Base-by-base conservation (phyloP, 2,329 filamentous ascomycete genomes). In the Thielaviopsis punctulata region DNA sequence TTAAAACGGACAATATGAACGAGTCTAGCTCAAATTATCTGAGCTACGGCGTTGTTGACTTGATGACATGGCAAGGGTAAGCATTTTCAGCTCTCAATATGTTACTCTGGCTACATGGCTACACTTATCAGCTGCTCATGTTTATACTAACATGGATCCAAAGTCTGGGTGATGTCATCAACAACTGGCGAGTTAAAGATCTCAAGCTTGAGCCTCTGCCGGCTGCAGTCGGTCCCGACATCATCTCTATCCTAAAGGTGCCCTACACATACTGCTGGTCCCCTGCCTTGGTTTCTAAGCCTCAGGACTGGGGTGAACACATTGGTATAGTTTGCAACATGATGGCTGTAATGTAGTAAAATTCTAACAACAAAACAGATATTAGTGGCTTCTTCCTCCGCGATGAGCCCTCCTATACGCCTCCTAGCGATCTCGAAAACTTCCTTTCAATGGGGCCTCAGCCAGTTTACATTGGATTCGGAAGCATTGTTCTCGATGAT, bases 231-330 rank as follows among this genome's bases (percentile, higher is more conserved):
- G 89, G 85, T 2, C 87, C 89, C 8, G 85, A 84, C 3, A 76
- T 94, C 62, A 69, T 93, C 13, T 80, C 77, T 45, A 79, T 86
- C 27, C 69, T 95, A 27, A 77, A 76, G 46, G 75, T 95, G 15
- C 87, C 89, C 0, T 86, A 86, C 59, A 94, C 89, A 0, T 96
- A 95, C 62, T 92, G 88, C 65, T 95, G 89, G 88, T 89, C 85
- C 0, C 83, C 85, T 0, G 76, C 83, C 1, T 67, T 92, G 47
- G 84, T 88, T n/a, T 77, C 82, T 0, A 88, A 87, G 59, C 84
- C 86, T 0, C 74, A 74, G 33, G 86, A 92, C 62, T 92, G 86
- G 86, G 76, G 73, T 0, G 65, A 70, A 4, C 73, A 86, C 53
- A 82, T 90, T 48, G 77, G n/a, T n/a, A n/a, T n/a, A n/a, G n/a